Evolutionary conservation across 768 basidiomycete genomes (phyloP), one percentile per base, ranked within the genome.

Genomic region (Trametes cingulata): DNA sequence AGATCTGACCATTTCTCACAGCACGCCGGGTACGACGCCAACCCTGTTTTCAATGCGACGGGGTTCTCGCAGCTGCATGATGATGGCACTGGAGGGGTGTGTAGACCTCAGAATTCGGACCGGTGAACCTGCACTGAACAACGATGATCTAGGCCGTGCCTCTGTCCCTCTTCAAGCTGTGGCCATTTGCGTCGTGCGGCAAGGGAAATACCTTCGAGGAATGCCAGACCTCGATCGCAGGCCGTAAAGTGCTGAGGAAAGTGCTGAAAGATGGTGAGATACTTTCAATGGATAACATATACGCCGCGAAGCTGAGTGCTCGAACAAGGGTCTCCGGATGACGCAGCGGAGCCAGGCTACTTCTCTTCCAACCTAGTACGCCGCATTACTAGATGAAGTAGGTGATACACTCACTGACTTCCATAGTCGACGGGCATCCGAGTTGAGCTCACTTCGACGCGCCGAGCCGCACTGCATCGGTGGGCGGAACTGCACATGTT

Each of bases 31-130:
- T 78, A 78, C 52, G 77, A 76, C 59, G 73, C 73, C 5, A 62
- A 76, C 64, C 63, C 71, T 0, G 62, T 33, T 1, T 74, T 66
- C 66, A 72, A 72, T 37, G 76, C 75, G 0, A 85, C 79, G 1
- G 86, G 86, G 0, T 87, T 86, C 67, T 86, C 85, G 13, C 84
- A 85, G 62, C 61, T 87, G 51, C 86, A 87, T 60, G 83, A 87
- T 60, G 78, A 78, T 54, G 86, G 86, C 29, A 86, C 85, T 2
- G 84, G 85, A 19, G 85, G 84, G 12, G 84, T 84, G 59, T 49
- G n/a, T 19, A 12, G 0, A 8, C 9, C 19, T 17, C 17, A 2
- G 17, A 36, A 6, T 3, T 9, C 1, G 13, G n/a, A 2, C n/a
- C 15, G 3, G 33, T 12, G 8, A 1, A 5, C 3, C 17, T 25